A percentile compares a stretch with the other conserved stretches of the same genome.
Evolutionary conservation across 257 asterid species (phyloP).

Genomic region (Verbena officinalis): DNA sequence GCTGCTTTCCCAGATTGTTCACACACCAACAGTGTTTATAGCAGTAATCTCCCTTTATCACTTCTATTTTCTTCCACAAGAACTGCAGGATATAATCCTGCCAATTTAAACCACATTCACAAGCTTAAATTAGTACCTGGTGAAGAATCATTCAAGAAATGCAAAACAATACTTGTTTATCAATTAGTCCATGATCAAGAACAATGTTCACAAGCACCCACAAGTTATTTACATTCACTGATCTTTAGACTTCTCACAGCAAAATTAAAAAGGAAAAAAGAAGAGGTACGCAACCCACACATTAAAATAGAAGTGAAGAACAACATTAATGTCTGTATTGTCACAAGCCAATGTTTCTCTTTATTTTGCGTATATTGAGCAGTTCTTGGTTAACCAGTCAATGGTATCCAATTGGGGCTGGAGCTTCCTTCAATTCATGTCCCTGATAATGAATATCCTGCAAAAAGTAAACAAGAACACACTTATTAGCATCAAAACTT

Average conservation of each 20-base stretch:
- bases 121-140: conserved; percentile 25
- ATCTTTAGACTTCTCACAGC: background rate
- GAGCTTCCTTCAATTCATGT: conserved; percentile 47
- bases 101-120: conserved; percentile 26
- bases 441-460: conserved; percentile 61
- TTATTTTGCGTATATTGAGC: background rate
- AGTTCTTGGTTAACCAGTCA: conserved; percentile 23
- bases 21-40: background rate
- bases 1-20: conserved; percentile 6
- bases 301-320: background rate
- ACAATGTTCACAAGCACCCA: background rate
- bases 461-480: conserved; percentile 25
- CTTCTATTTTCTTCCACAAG: conserved; percentile 4
- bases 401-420: conserved; percentile 58
- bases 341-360: background rate
- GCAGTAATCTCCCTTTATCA: background rate
- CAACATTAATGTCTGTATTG: background rate
- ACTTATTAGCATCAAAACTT: background rate
- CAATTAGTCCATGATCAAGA: background rate
- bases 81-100: conserved; percentile 41
- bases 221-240: background rate
- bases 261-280: background rate
- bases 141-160: background rate
- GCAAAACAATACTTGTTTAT: background rate
- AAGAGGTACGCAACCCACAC: background rate